These are phyloP conservation scores for Talaromyces islandicus DNA, from an alignment of 2,329 filamentous ascomycete species.

Conservation along the genomic window DNA sequence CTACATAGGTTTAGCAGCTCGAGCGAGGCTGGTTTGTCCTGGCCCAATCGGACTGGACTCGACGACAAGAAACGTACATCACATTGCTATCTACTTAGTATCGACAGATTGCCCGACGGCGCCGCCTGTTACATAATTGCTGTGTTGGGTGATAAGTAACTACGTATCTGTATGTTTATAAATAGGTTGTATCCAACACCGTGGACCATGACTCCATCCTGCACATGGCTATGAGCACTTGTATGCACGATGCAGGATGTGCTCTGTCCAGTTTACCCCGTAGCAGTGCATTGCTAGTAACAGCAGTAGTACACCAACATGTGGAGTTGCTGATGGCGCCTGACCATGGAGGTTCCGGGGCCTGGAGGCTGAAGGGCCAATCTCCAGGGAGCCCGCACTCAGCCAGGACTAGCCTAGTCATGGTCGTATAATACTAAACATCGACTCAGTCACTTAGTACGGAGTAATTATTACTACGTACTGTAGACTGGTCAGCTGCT, in stretches of 20 bases:
- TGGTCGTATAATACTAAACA: background rate
- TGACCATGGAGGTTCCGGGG: background rate
- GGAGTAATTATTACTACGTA: no score
- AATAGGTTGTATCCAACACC: background rate
- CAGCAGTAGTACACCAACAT: background rate
- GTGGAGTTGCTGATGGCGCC: background rate
- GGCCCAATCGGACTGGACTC: background rate
- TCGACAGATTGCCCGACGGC: background rate
- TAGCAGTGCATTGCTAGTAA: background rate
- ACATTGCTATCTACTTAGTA: background rate
- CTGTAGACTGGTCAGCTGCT: background rate
- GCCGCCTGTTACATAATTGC: background rate
- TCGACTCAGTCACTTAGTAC: background rate
- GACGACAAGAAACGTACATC: background rate
- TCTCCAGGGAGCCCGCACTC: background rate
- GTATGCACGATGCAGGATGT: background rate
- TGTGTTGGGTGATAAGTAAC: no score
- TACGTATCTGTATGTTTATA: background rate
- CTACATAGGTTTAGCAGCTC: background rate
- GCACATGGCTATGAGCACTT: background rate
- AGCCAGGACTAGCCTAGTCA: background rate
- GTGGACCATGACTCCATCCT: background rate
- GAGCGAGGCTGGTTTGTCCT: background rate
- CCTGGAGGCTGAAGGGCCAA: background rate
- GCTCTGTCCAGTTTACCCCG: background rate